phyloP scores from a whole-genome alignment of 2,329 filamentous ascomycete species.

The Xylaria polymorpha region DNA sequence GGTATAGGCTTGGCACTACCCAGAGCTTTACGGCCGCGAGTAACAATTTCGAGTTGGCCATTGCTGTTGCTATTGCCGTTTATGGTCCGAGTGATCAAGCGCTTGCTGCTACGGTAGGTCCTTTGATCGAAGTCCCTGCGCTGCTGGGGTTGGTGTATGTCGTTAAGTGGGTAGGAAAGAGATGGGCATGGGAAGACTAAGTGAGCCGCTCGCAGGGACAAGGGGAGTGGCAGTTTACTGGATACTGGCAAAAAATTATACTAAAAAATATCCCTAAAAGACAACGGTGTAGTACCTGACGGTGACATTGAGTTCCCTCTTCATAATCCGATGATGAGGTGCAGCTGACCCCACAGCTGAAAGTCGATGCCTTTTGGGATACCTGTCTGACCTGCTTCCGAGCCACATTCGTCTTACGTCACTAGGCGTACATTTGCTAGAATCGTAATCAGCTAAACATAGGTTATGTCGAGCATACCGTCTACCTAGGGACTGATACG shows the following conservation, averaged over 20 bases:
- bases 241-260: not conserved
- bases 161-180: conserved; percentile 67
- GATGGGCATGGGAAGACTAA: conserved; percentile 65
- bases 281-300: not conserved
- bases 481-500: not conserved
- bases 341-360: too few species aligned
- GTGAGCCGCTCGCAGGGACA: conserved; percentile 33
- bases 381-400: not conserved
- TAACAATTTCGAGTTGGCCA: conserved; percentile 93
- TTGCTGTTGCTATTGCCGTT: conserved; percentile 85
- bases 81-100: conserved; percentile 86
- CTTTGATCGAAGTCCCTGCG: conserved; percentile 87
- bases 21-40: conserved; percentile 91
- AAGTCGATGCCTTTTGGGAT: not conserved
- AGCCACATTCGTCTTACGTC: not conserved
- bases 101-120: conserved; percentile 83
- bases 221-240: not conserved
- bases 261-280: not conserved
- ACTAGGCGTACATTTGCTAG: not conserved
- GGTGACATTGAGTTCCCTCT: not conserved
- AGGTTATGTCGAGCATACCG: not conserved
- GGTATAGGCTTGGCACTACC: conserved; percentile 75
- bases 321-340: not conserved
- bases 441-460: conserved; percentile 2
- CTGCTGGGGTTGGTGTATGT: conserved; percentile 81